These are phyloP conservation scores for Talaromyces adpressus DNA, from an alignment of 495 filamentous ascomycete genomes.

Conservation along the genomic window DNA sequence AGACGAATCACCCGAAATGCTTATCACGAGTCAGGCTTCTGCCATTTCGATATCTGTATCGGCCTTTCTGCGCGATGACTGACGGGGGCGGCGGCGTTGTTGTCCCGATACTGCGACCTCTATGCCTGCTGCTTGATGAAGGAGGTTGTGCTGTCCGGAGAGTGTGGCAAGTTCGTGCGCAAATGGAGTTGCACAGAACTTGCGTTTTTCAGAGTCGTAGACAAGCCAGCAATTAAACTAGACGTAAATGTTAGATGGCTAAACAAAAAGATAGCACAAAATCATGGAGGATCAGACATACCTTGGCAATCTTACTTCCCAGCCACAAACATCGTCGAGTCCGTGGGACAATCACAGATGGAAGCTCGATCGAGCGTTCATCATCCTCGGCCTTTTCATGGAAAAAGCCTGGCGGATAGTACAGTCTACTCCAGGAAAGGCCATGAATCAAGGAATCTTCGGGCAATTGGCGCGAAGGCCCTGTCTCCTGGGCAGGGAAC, in stretches of 20 bases:
- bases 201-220: conserved; percentile 18
- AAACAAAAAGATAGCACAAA: neutral
- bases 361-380: conserved; percentile 62
- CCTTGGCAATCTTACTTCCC: conserved; percentile 50
- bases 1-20: neutral
- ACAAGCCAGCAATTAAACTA: conserved; percentile 33
- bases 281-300: conserved; percentile 17
- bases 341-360: conserved; percentile 56
- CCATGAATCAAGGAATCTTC: conserved; percentile 83
- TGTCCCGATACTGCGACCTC: neutral
- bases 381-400: conserved; percentile 66
- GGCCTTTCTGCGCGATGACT: neutral
- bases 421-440: conserved; percentile 59
- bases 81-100: neutral
- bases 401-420: conserved; percentile 69
- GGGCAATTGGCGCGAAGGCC: conserved; percentile 53
- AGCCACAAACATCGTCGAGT: conserved; percentile 73
- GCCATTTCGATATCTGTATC: neutral
- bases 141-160: neutral
- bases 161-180: conserved; percentile 16
- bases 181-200: conserved; percentile 25
- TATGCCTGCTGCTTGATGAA: neutral
- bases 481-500: conserved; percentile 49
- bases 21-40: neutral
- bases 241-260: no score